phyloP scores from a whole-genome alignment of 345 rosid species.

The Hibiscus mutabilis region DNA sequence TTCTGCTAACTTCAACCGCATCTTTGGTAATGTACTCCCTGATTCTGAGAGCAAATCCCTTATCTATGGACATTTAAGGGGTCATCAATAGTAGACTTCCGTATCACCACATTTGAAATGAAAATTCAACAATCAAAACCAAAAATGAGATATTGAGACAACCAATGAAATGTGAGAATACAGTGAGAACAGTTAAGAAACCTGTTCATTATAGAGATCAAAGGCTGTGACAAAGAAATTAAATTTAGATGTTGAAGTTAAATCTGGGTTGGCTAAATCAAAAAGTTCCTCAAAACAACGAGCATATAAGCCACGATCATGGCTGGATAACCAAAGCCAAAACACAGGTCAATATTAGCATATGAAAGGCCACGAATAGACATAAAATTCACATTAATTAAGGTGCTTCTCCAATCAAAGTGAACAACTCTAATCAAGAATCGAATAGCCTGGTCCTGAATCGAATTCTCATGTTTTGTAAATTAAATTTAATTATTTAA shows the following conservation, averaged over 20 bases:
- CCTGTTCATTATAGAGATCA: conserved; percentile 96
- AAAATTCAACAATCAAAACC: conserved; percentile 13
- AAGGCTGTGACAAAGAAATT: conserved; percentile 68
- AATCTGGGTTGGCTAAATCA: conserved; percentile 80
- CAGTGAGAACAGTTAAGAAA: conserved; percentile 18
- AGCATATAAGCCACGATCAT: conserved; percentile 91
- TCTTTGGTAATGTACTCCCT: conserved; percentile 47
- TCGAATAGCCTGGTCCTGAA: neutral
- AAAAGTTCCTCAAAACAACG: conserved; percentile 92
- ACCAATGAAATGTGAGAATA: conserved; percentile 2
- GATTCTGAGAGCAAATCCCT: conserved; percentile 64
- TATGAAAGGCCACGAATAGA: neutral
- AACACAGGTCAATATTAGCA: neutral
- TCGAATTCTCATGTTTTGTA: too few species aligned
- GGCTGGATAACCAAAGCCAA: conserved; percentile 44
- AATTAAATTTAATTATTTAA: too few species aligned
- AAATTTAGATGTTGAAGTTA: conserved; percentile 64
- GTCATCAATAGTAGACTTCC: conserved; percentile 18
- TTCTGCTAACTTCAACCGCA: conserved; percentile 48
- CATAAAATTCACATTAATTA: conserved; percentile 5
- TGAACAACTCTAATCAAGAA: neutral
- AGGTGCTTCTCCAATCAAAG: neutral
- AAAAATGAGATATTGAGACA: neutral
- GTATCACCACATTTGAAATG: neutral
- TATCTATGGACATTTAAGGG: conserved; percentile 36